Evolutionary conservation across 148 eudicot species (phyloP), one percentile per base, ranked within the genome.

Genomic region (Silene latifolia): DNA sequence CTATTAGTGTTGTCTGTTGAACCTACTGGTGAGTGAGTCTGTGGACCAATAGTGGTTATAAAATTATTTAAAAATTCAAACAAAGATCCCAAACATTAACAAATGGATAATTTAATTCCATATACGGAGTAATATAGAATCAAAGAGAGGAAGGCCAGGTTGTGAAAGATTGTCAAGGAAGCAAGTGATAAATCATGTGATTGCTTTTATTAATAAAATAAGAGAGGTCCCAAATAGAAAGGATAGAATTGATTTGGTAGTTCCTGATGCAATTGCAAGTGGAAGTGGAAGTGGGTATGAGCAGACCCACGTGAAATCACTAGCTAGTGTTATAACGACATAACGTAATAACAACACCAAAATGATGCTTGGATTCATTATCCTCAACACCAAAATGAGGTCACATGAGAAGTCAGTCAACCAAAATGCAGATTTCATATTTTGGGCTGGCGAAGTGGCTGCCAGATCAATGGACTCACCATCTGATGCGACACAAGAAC

Each of bases 281-380:
- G 51, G 54, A 6, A n/a, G n/a, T n/a, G n/a, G n/a, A n/a, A 17
- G 51, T 67, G 42, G 51, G 47, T 67, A 67, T 19, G 24, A 39
- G 71, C 12, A 67, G 53, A 67, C 53, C 24, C 71, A 67, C 19
- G 71, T 67, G 70, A 14, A 15, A n/a, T n/a, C n/a, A n/a, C n/a
- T n/a, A n/a, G n/a, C n/a, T n/a, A n/a, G n/a, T n/a, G n/a, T n/a
- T n/a, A n/a, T n/a, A n/a, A n/a, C n/a, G n/a, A n/a, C n/a, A n/a
- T 32, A 66, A 66, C 69, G 47, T 66, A 66, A 63, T 35, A 63
- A 63, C 67, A 63, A 21, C 20, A 8, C 53, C 0, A 67, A 17
- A 42, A 18, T 10, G 53, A 67, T 67, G 24, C 44, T 67, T n/a
- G 24, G 11, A 6, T 35, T 20, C 71, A n/a, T 66, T 35, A 66